Evolutionary conservation across 2,329 filamentous ascomycete genomes (phyloP).

Genomic region (Eutypella sp.): DNA sequence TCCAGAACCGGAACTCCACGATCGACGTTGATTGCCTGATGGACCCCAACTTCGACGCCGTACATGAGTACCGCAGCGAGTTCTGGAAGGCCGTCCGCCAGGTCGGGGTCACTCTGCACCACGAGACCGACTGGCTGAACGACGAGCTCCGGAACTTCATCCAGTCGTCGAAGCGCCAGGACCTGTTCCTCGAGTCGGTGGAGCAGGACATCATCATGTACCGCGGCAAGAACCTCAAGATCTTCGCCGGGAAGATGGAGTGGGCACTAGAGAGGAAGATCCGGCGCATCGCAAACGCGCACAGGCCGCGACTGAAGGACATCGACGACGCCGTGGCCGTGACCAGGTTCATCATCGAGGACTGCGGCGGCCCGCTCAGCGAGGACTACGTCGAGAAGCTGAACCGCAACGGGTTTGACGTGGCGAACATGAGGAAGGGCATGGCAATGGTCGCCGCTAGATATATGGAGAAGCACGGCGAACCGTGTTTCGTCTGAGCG

Average conservation of each 20-base stretch:
- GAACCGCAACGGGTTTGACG: slow-evolving; percentile 6
- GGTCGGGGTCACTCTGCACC: slow-evolving; percentile 6
- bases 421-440: slow-evolving; percentile 3
- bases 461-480: slow-evolving; percentile 3
- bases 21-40: slow-evolving; percentile 21
- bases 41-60: slow-evolving; percentile 20
- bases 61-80: slow-evolving; percentile 13
- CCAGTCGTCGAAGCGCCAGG: slow-evolving; percentile 7
- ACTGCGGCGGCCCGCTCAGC: slow-evolving; percentile 1
- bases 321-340: slow-evolving; percentile 7
- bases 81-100: slow-evolving; percentile 9
- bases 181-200: slow-evolving; percentile 19
- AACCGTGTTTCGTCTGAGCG: background rate
- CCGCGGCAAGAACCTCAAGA: slow-evolving; percentile 14
- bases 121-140: slow-evolving; percentile 18
- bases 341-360: slow-evolving; percentile 1
- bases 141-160: slow-evolving; percentile 18
- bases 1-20: slow-evolving; percentile 15
- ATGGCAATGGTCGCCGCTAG: slow-evolving; percentile 2
- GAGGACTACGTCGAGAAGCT: slow-evolving; percentile 1
- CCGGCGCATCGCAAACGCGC: slow-evolving; percentile 14
- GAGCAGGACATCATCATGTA: slow-evolving; percentile 18
- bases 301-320: slow-evolving; percentile 5
- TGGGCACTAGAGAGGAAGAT: slow-evolving; percentile 23
- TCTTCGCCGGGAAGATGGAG: slow-evolving; percentile 20